Conservation (phyloP, 1,139 yeast species). For the Schizosaccharomyces versatilis region DNA sequence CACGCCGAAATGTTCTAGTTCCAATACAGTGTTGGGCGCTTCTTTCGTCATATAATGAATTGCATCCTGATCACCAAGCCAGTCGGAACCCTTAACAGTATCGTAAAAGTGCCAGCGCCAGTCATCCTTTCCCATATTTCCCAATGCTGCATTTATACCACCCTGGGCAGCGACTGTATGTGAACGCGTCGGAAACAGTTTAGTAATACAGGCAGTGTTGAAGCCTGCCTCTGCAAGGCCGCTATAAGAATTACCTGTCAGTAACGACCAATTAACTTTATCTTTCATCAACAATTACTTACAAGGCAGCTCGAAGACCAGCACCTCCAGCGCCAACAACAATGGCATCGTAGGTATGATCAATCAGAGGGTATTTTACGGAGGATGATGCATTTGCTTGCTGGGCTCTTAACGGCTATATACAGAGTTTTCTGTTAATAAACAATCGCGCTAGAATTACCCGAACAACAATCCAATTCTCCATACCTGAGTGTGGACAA, state of each 20-base stretch:
- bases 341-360: constrained; percentile 93
- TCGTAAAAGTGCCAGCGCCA: constrained; percentile 93
- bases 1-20: constrained; percentile 92
- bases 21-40: constrained; percentile 89
- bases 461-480: too few species aligned
- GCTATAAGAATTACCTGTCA: not conserved
- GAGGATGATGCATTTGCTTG: constrained; percentile 22
- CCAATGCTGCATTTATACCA: constrained; percentile 92
- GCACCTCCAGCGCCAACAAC: constrained; percentile 99
- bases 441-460: too few species aligned
- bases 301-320: constrained; percentile 87
- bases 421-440: not conserved
- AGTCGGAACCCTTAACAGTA: constrained; percentile 98
- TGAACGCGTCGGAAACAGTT: constrained; percentile 92
- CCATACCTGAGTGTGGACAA: too few species aligned
- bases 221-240: constrained; percentile 93
- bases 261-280: not conserved
- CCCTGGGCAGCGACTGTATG: constrained; percentile 99
- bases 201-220: constrained; percentile 93
- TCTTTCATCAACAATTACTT: constrained; percentile 4
- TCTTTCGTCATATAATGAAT: constrained; percentile 97
- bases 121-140: constrained; percentile 92
- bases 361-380: constrained; percentile 61
- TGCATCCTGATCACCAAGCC: constrained; percentile 99
- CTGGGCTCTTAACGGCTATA: constrained; percentile 18